phyloP scores from a whole-genome alignment of 2,329 filamentous ascomycete species.

The Arthroderma sp. region DNA sequence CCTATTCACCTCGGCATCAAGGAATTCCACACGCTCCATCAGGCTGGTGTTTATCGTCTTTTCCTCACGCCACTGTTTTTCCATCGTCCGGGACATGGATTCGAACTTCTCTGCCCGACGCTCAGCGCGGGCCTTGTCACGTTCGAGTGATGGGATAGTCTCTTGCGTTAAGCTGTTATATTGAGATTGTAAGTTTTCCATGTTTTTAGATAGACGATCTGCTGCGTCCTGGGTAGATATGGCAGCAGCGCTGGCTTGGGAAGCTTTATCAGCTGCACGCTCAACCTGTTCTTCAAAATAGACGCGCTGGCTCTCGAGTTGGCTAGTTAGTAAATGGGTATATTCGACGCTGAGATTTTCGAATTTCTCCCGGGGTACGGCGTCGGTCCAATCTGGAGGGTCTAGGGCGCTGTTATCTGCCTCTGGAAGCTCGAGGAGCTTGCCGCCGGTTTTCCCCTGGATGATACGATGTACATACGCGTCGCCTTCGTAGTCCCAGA shows the following conservation, averaged over 20 bases:
- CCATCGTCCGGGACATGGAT: conserved; percentile 61
- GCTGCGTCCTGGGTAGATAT: conserved; percentile 47
- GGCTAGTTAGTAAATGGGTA: conserved; percentile 80
- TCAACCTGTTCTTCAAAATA: conserved; percentile 92
- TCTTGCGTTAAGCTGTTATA: conserved; percentile 43
- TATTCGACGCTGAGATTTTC: conserved; percentile 85
- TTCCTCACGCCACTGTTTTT: conserved; percentile 71
- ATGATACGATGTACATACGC: conserved; percentile 94
- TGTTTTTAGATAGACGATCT: conserved; percentile 47
- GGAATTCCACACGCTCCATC: conserved; percentile 61
- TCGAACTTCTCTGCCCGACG: conserved; percentile 59
- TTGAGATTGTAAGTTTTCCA: conserved; percentile 45
- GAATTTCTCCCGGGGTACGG: conserved; percentile 47
- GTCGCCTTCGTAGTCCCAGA: conserved; percentile 96
- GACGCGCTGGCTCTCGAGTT: conserved; percentile 79
- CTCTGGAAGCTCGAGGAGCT: conserved; percentile 76
- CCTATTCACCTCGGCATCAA: conserved; percentile 47
- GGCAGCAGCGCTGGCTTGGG: conserved; percentile 52
- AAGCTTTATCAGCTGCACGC: conserved; percentile 80
- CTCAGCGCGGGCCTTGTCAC: conserved; percentile 56
- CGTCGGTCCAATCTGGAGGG: conserved; percentile 34
- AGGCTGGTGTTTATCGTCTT: conserved; percentile 71
- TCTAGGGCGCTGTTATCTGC: conserved; percentile 36
- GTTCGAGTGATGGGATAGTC: conserved; percentile 57
- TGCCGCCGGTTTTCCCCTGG: conserved; percentile 82